Conservation (phyloP, 768 basidiomycete species). For the Phlegmacium glaucopus region DNA sequence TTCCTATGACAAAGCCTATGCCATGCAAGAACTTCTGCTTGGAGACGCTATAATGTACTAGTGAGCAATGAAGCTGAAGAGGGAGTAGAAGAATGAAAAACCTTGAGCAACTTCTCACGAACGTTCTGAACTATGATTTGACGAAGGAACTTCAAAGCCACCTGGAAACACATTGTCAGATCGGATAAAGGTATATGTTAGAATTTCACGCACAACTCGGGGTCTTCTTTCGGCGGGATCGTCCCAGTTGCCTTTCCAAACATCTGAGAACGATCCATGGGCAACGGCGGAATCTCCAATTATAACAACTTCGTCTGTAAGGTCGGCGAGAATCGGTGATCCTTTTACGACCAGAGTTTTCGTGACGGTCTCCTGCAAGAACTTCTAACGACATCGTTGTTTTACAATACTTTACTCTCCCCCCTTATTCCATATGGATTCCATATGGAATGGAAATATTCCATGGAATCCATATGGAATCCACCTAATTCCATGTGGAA, state of each 20-base stretch:
- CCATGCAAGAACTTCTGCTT: constrained; percentile 57
- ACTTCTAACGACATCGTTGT: constrained; percentile 56
- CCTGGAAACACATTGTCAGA: constrained; percentile 30
- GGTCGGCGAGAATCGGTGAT: constrained; percentile 44
- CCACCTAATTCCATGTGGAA: too few relatives aligned
- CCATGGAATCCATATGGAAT: too few relatives aligned
- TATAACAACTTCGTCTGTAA: constrained; percentile 52
- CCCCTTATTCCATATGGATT: too few relatives aligned
- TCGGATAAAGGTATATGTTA: constrained; percentile 1
- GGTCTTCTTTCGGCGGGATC: constrained; percentile 40
- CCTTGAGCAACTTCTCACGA: constrained; percentile 51
- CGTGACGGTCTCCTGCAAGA: constrained; percentile 50
- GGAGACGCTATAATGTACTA: constrained; percentile 41
- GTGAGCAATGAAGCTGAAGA: background rate
- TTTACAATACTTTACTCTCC: too few relatives aligned
- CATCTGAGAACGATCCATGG: constrained; percentile 57
- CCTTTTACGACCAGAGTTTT: constrained; percentile 54
- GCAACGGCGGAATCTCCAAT: constrained; percentile 46
- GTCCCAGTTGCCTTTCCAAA: constrained; percentile 57
- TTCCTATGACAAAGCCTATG: constrained; percentile 54
- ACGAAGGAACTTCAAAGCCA: constrained; percentile 57
- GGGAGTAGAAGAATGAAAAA: constrained; percentile 25
- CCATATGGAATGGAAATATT: too few relatives aligned
- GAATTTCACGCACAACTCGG: constrained; percentile 24
- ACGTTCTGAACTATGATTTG: constrained; percentile 48